Evolutionary conservation across 2,329 filamentous ascomycete species (phyloP).

Genomic region (Fusarium xylarioides): DNA sequence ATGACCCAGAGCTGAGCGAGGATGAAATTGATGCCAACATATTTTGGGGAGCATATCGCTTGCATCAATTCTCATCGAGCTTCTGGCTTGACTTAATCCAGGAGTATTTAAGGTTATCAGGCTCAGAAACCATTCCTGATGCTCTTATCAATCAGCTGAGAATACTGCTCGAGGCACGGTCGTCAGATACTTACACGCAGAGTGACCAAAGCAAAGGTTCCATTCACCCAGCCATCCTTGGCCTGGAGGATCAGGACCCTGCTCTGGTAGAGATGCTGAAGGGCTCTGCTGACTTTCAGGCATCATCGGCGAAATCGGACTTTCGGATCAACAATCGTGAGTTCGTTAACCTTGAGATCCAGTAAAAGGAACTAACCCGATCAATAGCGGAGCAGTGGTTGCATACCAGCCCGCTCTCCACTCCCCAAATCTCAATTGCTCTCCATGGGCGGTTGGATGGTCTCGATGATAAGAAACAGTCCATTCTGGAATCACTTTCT

Average conservation of each 20-base stretch:
- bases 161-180: background rate
- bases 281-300: rapidly evolving
- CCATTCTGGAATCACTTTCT: rapidly evolving
- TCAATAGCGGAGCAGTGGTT: background rate
- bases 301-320: rapidly evolving
- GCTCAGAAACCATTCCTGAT: rapidly evolving
- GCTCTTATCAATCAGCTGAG: rapidly evolving
- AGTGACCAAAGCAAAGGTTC: rapidly evolving
- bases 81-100: background rate
- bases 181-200: rapidly evolving
- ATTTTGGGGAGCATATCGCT: background rate
- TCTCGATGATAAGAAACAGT: rapidly evolving
- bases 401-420: rapidly evolving
- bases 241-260: rapidly evolving
- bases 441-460: rapidly evolving
- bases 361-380: rapidly evolving
- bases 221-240: rapidly evolving
- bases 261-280: rapidly evolving
- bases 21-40: background rate
- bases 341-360: rapidly evolving
- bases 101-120: rapidly evolving
- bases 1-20: rapidly evolving
- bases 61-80: background rate
- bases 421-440: rapidly evolving
- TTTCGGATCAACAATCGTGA: background rate